Conservation (phyloP, 2,329 filamentous ascomycete species). For the Aureobasidium sp. region DNA sequence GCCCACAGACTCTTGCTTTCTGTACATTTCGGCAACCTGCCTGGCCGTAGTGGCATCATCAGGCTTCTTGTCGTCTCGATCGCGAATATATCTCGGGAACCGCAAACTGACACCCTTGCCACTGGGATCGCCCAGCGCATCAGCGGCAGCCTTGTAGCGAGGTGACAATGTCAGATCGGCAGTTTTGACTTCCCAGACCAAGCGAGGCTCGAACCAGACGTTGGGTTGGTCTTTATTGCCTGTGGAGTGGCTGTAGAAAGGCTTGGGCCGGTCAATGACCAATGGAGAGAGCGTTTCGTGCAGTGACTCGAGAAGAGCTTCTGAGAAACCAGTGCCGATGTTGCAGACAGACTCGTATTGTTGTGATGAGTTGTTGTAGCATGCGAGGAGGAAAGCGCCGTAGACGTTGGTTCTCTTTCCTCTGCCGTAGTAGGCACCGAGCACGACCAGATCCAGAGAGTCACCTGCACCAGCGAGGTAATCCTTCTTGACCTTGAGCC, state of each 20-base stretch:
- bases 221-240: slow-evolving; percentile 91
- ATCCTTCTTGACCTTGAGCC: slow-evolving; percentile 98
- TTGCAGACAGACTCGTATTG: slow-evolving; percentile 95
- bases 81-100: slow-evolving; percentile 87
- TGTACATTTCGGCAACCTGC: slow-evolving; percentile 94
- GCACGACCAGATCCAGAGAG: slow-evolving; percentile 88
- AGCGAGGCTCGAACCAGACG: slow-evolving; percentile 92
- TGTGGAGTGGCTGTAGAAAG: slow-evolving; percentile 80
- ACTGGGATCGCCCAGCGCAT: slow-evolving; percentile 42
- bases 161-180: slow-evolving; percentile 90
- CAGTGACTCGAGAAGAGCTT: slow-evolving; percentile 83
- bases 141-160: slow-evolving; percentile 78
- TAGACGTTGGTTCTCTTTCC: slow-evolving; percentile 95
- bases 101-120: slow-evolving; percentile 77
- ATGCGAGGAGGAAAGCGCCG: slow-evolving; percentile 89
- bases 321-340: slow-evolving; percentile 94
- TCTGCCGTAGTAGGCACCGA: slow-evolving; percentile 88
- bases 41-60: slow-evolving; percentile 77
- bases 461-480: slow-evolving; percentile 91
- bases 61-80: slow-evolving; percentile 90
- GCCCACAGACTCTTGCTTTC: slow-evolving; percentile 80
- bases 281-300: slow-evolving; percentile 66
- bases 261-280: slow-evolving; percentile 83
- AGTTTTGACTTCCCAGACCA: slow-evolving; percentile 97
- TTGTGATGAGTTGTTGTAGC: slow-evolving; percentile 73